Percentiles rank a stretch among this genome's conserved stretches.
phyloP scores from a whole-genome alignment of 2,329 filamentous ascomycete species.

The Colletotrichum navitas region DNA sequence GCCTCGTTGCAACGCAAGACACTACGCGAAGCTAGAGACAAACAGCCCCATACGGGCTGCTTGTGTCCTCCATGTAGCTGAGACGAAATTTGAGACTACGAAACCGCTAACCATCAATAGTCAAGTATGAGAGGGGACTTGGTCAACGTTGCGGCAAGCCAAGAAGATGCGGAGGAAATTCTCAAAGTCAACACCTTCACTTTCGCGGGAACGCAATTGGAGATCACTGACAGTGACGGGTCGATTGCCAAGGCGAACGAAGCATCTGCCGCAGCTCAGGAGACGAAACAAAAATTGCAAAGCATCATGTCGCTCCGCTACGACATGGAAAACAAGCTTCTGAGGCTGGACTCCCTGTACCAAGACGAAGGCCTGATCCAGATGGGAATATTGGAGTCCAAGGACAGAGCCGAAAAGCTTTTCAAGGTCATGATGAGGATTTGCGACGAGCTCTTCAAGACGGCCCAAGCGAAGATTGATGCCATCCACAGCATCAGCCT shows the following conservation, averaged over 20 bases:
- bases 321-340: constrained; percentile 75
- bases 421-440: constrained; percentile 93
- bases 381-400: constrained; percentile 81
- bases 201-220: constrained; percentile 75
- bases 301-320: constrained; percentile 82
- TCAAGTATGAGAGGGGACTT: constrained; percentile 77
- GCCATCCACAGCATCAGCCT: constrained; percentile 87
- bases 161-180: constrained; percentile 73
- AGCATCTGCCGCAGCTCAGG: constrained; percentile 65
- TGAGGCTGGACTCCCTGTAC: constrained; percentile 84
- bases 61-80: constrained; percentile 53
- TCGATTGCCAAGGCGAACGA: constrained; percentile 59
- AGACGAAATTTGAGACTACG: constrained; percentile 40
- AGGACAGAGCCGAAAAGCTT: constrained; percentile 83
- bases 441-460: constrained; percentile 82
- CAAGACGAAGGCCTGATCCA: constrained; percentile 78
- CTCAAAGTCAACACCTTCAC: constrained; percentile 75
- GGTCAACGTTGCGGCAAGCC: constrained; percentile 75
- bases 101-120: constrained; percentile 78
- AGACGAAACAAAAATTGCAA: constrained; percentile 77
- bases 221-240: constrained; percentile 62
- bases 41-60: constrained; percentile 54
- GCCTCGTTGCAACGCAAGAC: constrained; percentile 48
- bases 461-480: constrained; percentile 77
- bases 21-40: constrained; percentile 52